phyloP scores from a whole-genome alignment of 1,284 basidiomycete genomes.

The Boletus smithii region DNA sequence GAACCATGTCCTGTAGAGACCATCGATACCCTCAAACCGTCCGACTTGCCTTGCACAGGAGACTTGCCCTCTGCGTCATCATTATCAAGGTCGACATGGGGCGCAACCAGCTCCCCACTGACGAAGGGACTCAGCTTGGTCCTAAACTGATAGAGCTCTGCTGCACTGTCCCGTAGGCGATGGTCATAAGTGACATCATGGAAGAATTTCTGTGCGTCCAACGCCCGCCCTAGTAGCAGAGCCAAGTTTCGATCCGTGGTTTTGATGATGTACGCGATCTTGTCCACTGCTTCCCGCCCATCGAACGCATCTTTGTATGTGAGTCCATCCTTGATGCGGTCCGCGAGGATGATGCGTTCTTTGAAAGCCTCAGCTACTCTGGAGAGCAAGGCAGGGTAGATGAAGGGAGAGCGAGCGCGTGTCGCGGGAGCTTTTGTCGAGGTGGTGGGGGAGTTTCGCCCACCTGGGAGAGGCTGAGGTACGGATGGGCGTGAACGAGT shows the following conservation, averaged over 20 bases:
- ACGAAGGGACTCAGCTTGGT: slow-evolving; percentile 75
- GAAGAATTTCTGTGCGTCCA: slow-evolving; percentile 99
- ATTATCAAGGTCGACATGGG: slow-evolving; percentile 25
- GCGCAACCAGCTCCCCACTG: slow-evolving; percentile 61
- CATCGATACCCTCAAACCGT: slow-evolving; percentile 23
- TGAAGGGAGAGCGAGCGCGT: slow-evolving; percentile 58
- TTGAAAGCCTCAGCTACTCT: slow-evolving; percentile 93
- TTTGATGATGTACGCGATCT: slow-evolving; percentile 96
- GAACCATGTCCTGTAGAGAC: slow-evolving; percentile 42
- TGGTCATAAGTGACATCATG: slow-evolving; percentile 99
- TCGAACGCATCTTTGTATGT: slow-evolving; percentile 97
- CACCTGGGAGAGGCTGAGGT: slow-evolving; percentile 32
- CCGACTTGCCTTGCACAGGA: slow-evolving; percentile 23
- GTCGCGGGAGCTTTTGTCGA: slow-evolving; percentile 37
- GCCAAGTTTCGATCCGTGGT: slow-evolving; percentile 97
- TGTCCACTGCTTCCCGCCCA: slow-evolving; percentile 94
- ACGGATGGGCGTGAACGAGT: slow-evolving; percentile 40
- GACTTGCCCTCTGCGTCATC: slow-evolving; percentile 36
- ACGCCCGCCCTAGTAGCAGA: slow-evolving; percentile 86
- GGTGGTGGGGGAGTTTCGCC: slow-evolving; percentile 51
- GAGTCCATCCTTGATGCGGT: slow-evolving; percentile 90
- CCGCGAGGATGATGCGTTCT: slow-evolving; percentile 71
- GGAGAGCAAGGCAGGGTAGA: slow-evolving; percentile 94
- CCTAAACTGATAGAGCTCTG: slow-evolving; percentile 93
- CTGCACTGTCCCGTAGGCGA: slow-evolving; percentile 83